Evolutionary conservation across 306 rosid genomes (phyloP), one percentile per base, ranked within the genome.

Genomic region (Gastrolobium bilobum): DNA sequence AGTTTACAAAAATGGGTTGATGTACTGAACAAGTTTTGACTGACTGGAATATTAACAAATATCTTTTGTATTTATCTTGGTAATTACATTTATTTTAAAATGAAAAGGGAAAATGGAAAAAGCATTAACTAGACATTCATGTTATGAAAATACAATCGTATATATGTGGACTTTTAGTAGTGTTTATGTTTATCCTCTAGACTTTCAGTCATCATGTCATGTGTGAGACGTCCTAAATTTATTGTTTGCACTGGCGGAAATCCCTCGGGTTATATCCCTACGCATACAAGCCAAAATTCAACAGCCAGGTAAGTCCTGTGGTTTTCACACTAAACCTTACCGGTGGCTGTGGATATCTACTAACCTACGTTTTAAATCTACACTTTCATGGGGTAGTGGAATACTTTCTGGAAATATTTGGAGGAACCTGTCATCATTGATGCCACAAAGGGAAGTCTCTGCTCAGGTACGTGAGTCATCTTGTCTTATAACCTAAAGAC

Each of bases 181-280:
- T 68, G 42, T 56, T 13, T 26, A 74, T 74, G 37, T 65, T 72
- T 61, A 11, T 67, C 33, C 51, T 71, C 50, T 52, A 63, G 68
- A 44, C 68, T 84, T 81, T 64, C 87, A 95, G 99, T 87, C 97
- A 87, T 75, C 91, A 44, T n/a, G n/a, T n/a, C n/a, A n/a, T 93
- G 97, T 71, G 96, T 93, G 82, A 86, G 99, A 83, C 89, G 99
- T 50, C 98, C 96, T 33, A 95, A 93, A 86, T 95, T 95, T 78
- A 95, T 95, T 81, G 68, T 95, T 86, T 93, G 98, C 88, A 90
- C 98, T 31, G 99, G 99, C 1, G 99, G 97, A 79, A 93, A 86
- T 85, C 82, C 94, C 67, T 85, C 87, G 0, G 88, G 89, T 60
- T 88, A 86, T 78, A 87, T 91, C 81, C 99, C 99, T 26, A 91